Evolutionary conservation across 805 yeast genomes (phyloP).

Genomic region (Helenozyma baotianmanensis): DNA sequence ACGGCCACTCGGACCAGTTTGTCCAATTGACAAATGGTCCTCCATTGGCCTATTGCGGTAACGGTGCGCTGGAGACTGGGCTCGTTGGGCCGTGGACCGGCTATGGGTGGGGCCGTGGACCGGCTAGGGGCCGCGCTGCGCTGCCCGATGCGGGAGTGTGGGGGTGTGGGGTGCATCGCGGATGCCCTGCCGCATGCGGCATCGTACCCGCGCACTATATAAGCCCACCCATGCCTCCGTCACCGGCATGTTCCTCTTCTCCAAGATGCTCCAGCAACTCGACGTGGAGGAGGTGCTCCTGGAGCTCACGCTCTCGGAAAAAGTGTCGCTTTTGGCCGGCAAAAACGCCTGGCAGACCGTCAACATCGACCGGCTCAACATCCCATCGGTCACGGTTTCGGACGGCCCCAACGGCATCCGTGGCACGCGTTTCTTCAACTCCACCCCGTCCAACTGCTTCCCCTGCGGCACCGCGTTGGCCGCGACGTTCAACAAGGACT

Average conservation of each 20-base stretch:
- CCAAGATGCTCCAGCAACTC: conserved; percentile 12
- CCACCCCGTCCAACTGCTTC: conserved; percentile 52
- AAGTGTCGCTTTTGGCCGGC: conserved; percentile 35
- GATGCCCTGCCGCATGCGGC: too few relatives aligned
- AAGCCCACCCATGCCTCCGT: too few relatives aligned
- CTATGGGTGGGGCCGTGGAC: too few relatives aligned
- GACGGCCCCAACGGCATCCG: conserved; percentile 68
- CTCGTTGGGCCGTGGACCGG: too few relatives aligned
- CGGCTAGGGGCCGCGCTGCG: too few relatives aligned
- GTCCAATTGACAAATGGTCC: too few relatives aligned
- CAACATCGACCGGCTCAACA: conserved; percentile 12
- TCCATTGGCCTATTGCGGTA: too few relatives aligned
- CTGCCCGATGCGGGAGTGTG: too few relatives aligned
- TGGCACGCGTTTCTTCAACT: conserved; percentile 51
- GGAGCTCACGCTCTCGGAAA: conserved; percentile 31
- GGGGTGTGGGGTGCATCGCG: too few relatives aligned
- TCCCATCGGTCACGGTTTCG: conserved; percentile 16
- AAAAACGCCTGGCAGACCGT: conserved; percentile 14
- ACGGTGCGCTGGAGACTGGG: too few relatives aligned
- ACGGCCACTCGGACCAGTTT: too few relatives aligned
- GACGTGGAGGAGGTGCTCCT: conserved; percentile 27
- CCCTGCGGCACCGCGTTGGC: conserved; percentile 62
- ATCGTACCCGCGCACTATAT: too few relatives aligned
- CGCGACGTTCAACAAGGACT: conserved; percentile 49
- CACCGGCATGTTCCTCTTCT: neutral